Evolutionary conservation across 106 monocot species (phyloP).

Genomic region (Dioscorea alata): DNA sequence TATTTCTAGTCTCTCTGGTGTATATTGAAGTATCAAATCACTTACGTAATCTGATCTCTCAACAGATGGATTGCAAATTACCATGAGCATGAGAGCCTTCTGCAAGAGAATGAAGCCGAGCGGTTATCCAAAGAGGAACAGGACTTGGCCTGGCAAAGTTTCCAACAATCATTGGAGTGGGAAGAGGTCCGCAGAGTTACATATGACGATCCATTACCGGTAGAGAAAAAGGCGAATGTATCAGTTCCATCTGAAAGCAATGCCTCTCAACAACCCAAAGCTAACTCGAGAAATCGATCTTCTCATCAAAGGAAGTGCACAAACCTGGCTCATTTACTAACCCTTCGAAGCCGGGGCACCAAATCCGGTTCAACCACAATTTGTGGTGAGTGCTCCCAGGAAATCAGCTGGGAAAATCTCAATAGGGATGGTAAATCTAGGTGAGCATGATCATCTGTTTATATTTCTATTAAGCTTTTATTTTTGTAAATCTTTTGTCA

Average conservation of each 20-base stretch:
- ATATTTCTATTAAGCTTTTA: conserved; percentile 1
- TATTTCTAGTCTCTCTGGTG: no score
- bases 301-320: conserved; percentile 64
- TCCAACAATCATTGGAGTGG: conserved; percentile 44
- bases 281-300: conserved; percentile 17
- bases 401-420: conserved; percentile 94
- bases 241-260: conserved; percentile 11
- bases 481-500: not conserved
- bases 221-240: conserved; percentile 12
- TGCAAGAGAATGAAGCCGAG: conserved; percentile 95
- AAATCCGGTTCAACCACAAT: conserved; percentile 54
- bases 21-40: no score
- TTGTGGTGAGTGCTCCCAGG: conserved; percentile 72
- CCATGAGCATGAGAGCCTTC: conserved; percentile 90
- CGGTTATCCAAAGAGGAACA: conserved; percentile 91
- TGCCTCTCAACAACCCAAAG: conserved; percentile 35
- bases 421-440: conserved; percentile 63
- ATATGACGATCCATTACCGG: conserved; percentile 10
- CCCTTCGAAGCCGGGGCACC: conserved; percentile 71
- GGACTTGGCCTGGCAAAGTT: conserved; percentile 80
- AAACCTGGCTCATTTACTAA: conserved; percentile 82
- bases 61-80: conserved; percentile 89
- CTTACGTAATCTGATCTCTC: not conserved
- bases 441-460: conserved; percentile 14
- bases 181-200: conserved; percentile 50